phyloP scores from a whole-genome alignment of 1,284 basidiomycete genomes.

The Naganishia albida region DNA sequence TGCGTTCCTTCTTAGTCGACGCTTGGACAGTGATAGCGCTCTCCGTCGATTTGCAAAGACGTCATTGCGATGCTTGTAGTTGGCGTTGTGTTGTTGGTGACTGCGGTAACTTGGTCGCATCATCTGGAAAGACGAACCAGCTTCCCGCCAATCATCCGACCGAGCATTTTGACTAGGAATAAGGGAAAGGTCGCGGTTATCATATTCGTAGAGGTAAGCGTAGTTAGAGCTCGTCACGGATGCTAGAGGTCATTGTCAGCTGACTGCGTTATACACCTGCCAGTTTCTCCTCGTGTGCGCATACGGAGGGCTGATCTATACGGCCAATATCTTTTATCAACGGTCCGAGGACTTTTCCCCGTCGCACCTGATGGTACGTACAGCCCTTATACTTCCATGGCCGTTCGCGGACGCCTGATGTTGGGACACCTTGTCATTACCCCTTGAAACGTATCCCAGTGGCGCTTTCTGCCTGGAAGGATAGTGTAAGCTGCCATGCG shows the following conservation, averaged over 20 bases:
- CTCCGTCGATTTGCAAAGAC: not conserved
- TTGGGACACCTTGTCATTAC: not conserved
- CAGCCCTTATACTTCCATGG: too few relatives aligned
- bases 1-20: not conserved
- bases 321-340: conserved; percentile 49
- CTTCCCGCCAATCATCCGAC: conserved; percentile 5
- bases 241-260: not conserved
- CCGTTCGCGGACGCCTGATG: too few relatives aligned
- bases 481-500: not conserved
- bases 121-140: not conserved
- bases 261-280: conserved; percentile 11
- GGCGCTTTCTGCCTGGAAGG: conserved; percentile 2
- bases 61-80: not conserved
- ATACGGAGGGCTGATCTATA: conserved; percentile 39
- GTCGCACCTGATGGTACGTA: conserved; percentile 72
- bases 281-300: conserved; percentile 2
- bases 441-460: not conserved
- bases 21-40: too few relatives aligned
- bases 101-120: not conserved
- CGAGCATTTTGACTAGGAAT: conserved; percentile 4
- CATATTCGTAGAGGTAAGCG: not conserved
- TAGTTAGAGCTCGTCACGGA: not conserved
- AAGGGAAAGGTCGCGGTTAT: conserved; percentile 3
- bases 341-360: conserved; percentile 43
- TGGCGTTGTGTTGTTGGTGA: not conserved